phyloP scores from a whole-genome alignment of 1,284 basidiomycete species.

The Rhodotorula sp. region DNA sequence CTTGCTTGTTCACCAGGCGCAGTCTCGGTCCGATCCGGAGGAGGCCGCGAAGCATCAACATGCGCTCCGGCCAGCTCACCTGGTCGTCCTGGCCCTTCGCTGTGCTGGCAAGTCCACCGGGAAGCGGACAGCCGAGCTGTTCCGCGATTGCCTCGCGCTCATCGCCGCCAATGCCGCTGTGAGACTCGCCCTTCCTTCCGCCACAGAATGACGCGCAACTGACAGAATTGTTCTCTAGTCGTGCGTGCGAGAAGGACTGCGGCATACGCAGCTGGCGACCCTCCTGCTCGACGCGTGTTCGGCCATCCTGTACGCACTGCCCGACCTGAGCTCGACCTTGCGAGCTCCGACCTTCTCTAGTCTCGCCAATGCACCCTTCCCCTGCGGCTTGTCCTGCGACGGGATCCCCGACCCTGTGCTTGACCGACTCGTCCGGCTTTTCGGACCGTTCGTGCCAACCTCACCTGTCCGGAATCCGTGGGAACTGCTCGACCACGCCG shows the following conservation, averaged over 20 bases:
- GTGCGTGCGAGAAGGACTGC: not conserved
- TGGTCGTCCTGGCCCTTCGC: constrained; percentile 24
- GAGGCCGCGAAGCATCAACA: not conserved
- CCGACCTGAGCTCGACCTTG: constrained; percentile 10
- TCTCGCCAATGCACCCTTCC: not conserved
- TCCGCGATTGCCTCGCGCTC: constrained; percentile 17
- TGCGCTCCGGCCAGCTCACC: constrained; percentile 14
- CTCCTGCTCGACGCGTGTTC: constrained; percentile 33
- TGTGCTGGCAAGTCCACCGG: constrained; percentile 16
- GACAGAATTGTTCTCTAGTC: not conserved
- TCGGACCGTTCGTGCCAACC: constrained; percentile 16
- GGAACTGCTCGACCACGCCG: constrained; percentile 38
- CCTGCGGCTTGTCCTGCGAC: constrained; percentile 4
- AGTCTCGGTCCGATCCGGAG: not conserved
- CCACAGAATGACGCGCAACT: not conserved
- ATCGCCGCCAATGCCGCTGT: constrained; percentile 22
- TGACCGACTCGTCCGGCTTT: constrained; percentile 28
- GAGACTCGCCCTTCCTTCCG: not conserved
- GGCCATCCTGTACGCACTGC: constrained; percentile 28
- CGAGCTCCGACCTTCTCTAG: constrained; percentile 16
- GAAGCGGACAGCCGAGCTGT: constrained; percentile 19
- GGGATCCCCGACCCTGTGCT: constrained; percentile 24
- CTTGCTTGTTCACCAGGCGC: not conserved
- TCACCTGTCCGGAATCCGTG: constrained; percentile 29
- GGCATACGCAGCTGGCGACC: constrained; percentile 2